Base-by-base conservation (phyloP, 306 rosid genomes). In the Ormosia semicastrata region DNA sequence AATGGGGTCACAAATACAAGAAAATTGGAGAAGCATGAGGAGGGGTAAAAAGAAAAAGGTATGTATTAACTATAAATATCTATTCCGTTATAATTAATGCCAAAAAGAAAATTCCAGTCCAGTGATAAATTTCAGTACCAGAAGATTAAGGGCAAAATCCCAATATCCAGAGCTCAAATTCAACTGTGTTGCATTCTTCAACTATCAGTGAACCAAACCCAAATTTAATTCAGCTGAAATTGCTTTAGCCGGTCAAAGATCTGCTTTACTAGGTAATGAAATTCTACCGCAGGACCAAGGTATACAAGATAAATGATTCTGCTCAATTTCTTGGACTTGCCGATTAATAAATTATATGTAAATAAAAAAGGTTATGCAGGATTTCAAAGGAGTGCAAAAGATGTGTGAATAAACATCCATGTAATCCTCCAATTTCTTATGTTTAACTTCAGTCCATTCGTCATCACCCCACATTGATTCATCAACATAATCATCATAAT, bases 391-490 rank as follows among this genome's bases (percentile, higher is more conserved):
- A 79, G 99, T 96, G 87, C 90, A 87, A 86, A 96, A 86, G 76
- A 93, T 86, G 79, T 96, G 99, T 8, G 98, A 87, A 76, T 93
- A 98, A 83, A 96, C 80, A 71, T 88, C 88, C 79, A 96, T 90
- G 81, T 83, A 91, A 80, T 96, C 99, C 88, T 96, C 99, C 80
- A 85, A 15, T 82, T 79, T 93, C 75, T 90, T 97, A 2, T 93
- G 99, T 66, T 86, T 74, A 58, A 8, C 84, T 82, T 96, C 99
- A 80, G 82, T 66, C 96, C 95, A 96, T 70, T 92, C 99, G 86
- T 96, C 99, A 62, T 89, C 97, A 82, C 97, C 99, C 99, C 99
- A 96, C 98, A 92, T 78, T 52, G 96, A 41, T 57, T 92, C 98
- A 83, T 93, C 92, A 83, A 83, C 94, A 89, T 88, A 93, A 83